Evolutionary conservation across 2,329 filamentous ascomycete genomes (phyloP).

Genomic region (Epichloe aotearoae): DNA sequence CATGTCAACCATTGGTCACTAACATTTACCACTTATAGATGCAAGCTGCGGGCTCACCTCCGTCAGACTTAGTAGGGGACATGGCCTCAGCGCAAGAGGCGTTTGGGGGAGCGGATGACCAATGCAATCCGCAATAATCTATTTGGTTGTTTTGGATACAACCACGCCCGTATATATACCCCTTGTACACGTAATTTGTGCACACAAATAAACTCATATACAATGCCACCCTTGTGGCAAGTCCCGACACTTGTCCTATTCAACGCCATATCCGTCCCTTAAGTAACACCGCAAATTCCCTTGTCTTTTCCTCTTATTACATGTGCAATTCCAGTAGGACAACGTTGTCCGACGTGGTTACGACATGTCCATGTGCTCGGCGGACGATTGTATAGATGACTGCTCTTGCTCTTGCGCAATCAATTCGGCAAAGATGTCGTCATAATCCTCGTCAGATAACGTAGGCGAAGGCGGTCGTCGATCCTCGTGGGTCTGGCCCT

Average conservation of each 20-base stretch:
- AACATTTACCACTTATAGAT: constrained; percentile 44
- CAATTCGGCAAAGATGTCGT: constrained; percentile 41
- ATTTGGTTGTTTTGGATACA: constrained; percentile 9
- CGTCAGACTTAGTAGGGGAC: constrained; percentile 80
- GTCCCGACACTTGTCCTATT: neutral
- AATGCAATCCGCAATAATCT: constrained; percentile 47
- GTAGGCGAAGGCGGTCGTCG: constrained; percentile 20
- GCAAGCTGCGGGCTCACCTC: constrained; percentile 89
- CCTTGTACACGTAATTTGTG: constrained; percentile 8
- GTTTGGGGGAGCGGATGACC: constrained; percentile 47
- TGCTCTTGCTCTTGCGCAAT: constrained; percentile 17
- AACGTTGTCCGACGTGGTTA: neutral
- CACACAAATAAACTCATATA: neutral
- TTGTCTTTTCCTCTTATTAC: neutral
- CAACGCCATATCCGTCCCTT: neutral
- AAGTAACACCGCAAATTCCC: constrained; percentile 7
- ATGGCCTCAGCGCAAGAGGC: constrained; percentile 72
- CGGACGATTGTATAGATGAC: constrained; percentile 11
- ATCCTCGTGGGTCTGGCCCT: constrained; percentile 7
- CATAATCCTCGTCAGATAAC: constrained; percentile 46
- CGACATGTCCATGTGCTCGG: constrained; percentile 34
- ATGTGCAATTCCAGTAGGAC: neutral
- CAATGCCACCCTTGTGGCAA: neutral
- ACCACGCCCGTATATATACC: constrained; percentile 14
- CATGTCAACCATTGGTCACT: neutral